phyloP scores from a whole-genome alignment of 768 basidiomycete species.

The Phaffia tasmanica region DNA sequence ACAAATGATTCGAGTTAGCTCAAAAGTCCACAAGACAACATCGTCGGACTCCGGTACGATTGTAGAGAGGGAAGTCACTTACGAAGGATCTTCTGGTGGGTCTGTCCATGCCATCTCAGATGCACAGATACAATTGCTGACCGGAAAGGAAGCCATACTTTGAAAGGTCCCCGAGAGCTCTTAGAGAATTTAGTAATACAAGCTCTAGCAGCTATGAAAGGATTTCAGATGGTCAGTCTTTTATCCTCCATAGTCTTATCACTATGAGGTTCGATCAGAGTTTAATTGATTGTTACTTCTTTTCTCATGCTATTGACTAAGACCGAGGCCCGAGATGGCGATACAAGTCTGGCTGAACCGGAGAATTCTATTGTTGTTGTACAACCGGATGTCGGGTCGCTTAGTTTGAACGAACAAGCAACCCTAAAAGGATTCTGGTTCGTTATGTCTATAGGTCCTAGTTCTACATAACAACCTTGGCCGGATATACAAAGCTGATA shows the following conservation, averaged over 20 bases:
- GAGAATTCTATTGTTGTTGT: slow-evolving; percentile 29
- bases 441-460: slow-evolving; percentile 11
- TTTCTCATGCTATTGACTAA: neutral
- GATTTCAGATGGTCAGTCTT: neutral
- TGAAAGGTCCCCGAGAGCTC: slow-evolving; percentile 62
- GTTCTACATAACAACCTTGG: slow-evolving; percentile 1
- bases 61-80: slow-evolving; percentile 64
- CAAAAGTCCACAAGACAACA: slow-evolving; percentile 42
- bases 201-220: slow-evolving; percentile 79
- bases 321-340: too few relatives aligned
- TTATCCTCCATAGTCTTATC: neutral
- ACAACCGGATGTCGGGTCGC: slow-evolving; percentile 39
- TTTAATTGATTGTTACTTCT: neutral
- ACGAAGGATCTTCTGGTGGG: slow-evolving; percentile 40
- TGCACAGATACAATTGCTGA: slow-evolving; percentile 48
- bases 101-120: slow-evolving; percentile 35
- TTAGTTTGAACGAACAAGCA: slow-evolving; percentile 57
- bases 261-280: neutral
- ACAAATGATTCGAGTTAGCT: slow-evolving; percentile 66
- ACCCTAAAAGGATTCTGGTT: slow-evolving; percentile 68
- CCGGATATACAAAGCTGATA: neutral
- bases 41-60: slow-evolving; percentile 32
- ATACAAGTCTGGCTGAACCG: slow-evolving; percentile 30
- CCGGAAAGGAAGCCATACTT: slow-evolving; percentile 29
- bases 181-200: slow-evolving; percentile 86